Percentiles rank a stretch among this genome's conserved stretches.
phyloP scores from a whole-genome alignment of 108 stramenopile species.

The Parietichytrium sp. region DNA sequence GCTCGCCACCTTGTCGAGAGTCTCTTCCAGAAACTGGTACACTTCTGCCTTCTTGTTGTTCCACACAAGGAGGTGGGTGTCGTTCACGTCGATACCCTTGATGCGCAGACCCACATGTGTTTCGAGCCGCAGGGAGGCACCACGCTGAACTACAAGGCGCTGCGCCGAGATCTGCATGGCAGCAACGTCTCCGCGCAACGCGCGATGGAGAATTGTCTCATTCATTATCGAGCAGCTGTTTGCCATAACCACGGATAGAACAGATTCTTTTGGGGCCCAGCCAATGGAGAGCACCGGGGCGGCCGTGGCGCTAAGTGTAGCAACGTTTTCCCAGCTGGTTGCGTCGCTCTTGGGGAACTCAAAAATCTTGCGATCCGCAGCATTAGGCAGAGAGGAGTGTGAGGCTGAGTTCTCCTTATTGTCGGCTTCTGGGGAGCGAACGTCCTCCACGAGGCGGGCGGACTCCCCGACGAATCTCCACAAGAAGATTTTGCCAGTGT shows the following conservation, averaged over 20 bases:
- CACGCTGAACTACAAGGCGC: neutral
- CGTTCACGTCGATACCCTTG: slow-evolving; percentile 48
- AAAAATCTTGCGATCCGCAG: neutral
- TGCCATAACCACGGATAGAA: neutral
- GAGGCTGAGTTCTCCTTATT: neutral
- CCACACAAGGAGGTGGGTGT: slow-evolving; percentile 31
- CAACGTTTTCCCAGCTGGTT: neutral
- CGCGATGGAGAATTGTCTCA: slow-evolving; percentile 52
- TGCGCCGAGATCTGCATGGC: slow-evolving; percentile 1
- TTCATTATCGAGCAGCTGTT: slow-evolving; percentile 19
- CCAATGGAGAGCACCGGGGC: slow-evolving; percentile 7
- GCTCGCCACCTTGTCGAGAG: neutral
- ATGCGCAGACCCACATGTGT: neutral
- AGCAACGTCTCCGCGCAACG: neutral
- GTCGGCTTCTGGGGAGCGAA: neutral
- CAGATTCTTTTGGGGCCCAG: neutral
- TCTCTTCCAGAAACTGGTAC: neutral
- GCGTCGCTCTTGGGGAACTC: neutral
- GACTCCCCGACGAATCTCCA: slow-evolving; percentile 60
- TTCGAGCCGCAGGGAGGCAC: neutral
- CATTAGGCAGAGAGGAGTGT: neutral
- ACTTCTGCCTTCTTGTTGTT: slow-evolving; percentile 38
- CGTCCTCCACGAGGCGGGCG: neutral
- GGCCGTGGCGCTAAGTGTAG: neutral
- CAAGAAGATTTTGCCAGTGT: slow-evolving; percentile 53